Conservation (phyloP, 371 early-diverging fungal species). For the Mucor circinelloides region DNA sequence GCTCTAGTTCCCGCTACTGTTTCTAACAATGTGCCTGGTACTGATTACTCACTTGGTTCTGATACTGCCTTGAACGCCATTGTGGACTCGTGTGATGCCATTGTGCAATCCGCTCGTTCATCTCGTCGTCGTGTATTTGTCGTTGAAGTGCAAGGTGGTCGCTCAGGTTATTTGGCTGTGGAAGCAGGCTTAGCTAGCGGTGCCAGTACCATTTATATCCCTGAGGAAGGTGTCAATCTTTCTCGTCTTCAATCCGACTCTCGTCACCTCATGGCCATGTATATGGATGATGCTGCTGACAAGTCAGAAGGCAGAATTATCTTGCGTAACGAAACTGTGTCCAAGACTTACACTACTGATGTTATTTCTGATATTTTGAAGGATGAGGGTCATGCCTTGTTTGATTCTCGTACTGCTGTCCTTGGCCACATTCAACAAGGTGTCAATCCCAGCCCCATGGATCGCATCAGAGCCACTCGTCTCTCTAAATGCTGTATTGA, state of each 20-base stretch:
- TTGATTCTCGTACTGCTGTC: constrained; percentile 91
- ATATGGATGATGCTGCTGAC: constrained; percentile 68
- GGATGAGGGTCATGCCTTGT: constrained; percentile 90
- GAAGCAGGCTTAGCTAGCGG: constrained; percentile 92
- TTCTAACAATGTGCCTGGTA: constrained; percentile 98
- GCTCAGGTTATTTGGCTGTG: constrained; percentile 94
- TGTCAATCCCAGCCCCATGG: constrained; percentile 93
- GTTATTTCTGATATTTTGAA: constrained; percentile 89
- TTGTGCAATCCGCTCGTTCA: constrained; percentile 90
- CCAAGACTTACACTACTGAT: constrained; percentile 91
- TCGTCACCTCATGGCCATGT: constrained; percentile 76
- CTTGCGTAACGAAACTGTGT: constrained; percentile 79
- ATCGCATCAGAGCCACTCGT: constrained; percentile 92
- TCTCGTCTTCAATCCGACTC: constrained; percentile 83
- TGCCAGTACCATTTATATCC: constrained; percentile 95
- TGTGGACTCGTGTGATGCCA: constrained; percentile 91
- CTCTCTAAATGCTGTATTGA: constrained; percentile 77
- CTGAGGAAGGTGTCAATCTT: constrained; percentile 91
- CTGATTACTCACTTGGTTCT: constrained; percentile 62
- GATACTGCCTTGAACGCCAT: constrained; percentile 95
- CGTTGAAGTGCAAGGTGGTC: constrained; percentile 98
- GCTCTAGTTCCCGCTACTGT: constrained; percentile 96
- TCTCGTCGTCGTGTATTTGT: constrained; percentile 96
- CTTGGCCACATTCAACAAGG: constrained; percentile 99
- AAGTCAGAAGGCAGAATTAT: constrained; percentile 53